Evolutionary conservation across 768 basidiomycete species (phyloP).

Genomic region (Lactarius psammicola): DNA sequence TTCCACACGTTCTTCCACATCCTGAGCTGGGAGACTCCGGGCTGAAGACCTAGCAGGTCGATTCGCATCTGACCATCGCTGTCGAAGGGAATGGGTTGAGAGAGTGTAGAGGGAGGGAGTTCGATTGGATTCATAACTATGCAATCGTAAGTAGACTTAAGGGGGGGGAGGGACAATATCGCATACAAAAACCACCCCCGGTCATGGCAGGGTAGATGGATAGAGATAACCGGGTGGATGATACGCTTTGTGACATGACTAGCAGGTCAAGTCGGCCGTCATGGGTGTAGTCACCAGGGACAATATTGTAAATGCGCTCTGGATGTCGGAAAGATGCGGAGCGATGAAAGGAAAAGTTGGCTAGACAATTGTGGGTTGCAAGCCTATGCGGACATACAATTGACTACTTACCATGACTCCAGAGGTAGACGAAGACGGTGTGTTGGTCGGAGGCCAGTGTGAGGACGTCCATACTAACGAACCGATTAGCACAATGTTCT

Average conservation of each 20-base stretch:
- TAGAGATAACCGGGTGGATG: constrained; percentile 56
- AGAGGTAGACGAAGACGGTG: constrained; percentile 71
- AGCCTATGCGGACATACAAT: neutral
- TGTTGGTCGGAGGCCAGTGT: constrained; percentile 73
- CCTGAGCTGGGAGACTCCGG: constrained; percentile 46
- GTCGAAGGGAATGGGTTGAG: constrained; percentile 88
- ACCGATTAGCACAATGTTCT: neutral
- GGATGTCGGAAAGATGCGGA: constrained; percentile 55
- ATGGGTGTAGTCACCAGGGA: constrained; percentile 92
- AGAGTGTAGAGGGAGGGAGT: constrained; percentile 60
- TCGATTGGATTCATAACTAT: constrained; percentile 41
- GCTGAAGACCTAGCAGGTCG: constrained; percentile 69
- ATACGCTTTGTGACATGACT: constrained; percentile 69
- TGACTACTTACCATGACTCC: constrained; percentile 69
- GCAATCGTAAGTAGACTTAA: neutral
- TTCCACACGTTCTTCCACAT: constrained; percentile 86
- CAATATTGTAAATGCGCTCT: constrained; percentile 66
- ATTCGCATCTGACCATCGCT: constrained; percentile 86
- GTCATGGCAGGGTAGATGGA: constrained; percentile 65
- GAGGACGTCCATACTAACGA: constrained; percentile 73
- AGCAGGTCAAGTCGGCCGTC: constrained; percentile 89
- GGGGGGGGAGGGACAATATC: neutral
- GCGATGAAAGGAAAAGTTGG: constrained; percentile 54
- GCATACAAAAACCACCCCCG: constrained; percentile 65
- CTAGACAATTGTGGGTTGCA: constrained; percentile 37